phyloP scores from a whole-genome alignment of 148 eudicot species.

The Cornus kousa region DNA sequence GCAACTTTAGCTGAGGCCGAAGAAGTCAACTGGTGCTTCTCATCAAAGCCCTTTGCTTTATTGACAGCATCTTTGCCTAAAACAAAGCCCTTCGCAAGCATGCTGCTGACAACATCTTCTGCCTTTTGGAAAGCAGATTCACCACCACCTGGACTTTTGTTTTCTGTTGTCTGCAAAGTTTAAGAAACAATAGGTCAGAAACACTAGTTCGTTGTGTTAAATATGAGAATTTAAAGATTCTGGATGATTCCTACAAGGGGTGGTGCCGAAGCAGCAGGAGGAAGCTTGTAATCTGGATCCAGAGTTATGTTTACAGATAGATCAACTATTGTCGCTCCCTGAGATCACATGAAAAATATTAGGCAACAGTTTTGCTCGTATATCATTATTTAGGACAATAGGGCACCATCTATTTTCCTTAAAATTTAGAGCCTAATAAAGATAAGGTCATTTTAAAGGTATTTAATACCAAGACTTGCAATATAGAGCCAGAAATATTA shows the following conservation, averaged over 20 bases:
- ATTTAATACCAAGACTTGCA: background rate
- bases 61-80: slow-evolving; percentile 89
- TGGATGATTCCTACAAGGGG: slow-evolving; percentile 42
- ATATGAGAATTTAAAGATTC: background rate
- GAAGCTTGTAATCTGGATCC: slow-evolving; percentile 77
- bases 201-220: background rate
- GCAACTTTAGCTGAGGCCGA: slow-evolving; percentile 82
- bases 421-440: background rate
- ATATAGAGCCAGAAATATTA: background rate
- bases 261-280: slow-evolving; percentile 67
- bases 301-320: slow-evolving; percentile 52
- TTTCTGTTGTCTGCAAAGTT: slow-evolving; percentile 41
- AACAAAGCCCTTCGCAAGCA: slow-evolving; percentile 92
- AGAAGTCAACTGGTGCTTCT: slow-evolving; percentile 78
- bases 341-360: slow-evolving; percentile 19
- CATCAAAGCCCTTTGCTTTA: slow-evolving; percentile 90
- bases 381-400: background rate
- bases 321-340: slow-evolving; percentile 95
- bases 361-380: background rate
- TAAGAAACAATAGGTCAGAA: background rate
- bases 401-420: background rate
- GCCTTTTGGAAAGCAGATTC: slow-evolving; percentile 81
- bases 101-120: slow-evolving; percentile 87
- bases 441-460: background rate
- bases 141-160: slow-evolving; percentile 19